These are phyloP conservation scores for Thuja plicata DNA, from an alignment of 83 land plant genomes.

Conservation along the genomic window DNA sequence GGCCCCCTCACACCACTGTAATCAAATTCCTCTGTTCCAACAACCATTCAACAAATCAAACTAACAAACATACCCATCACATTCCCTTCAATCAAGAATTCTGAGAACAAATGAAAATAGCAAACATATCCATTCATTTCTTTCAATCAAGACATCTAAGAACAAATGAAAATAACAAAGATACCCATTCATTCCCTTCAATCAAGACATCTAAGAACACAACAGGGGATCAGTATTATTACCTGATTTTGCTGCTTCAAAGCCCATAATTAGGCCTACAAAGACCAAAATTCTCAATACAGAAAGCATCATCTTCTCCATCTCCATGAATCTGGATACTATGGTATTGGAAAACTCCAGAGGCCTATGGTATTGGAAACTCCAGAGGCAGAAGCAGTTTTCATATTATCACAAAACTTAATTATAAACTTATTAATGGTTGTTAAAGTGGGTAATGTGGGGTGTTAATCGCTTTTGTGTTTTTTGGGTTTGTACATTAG, in stretches of 20 bases:
- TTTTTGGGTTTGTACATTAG: not conserved
- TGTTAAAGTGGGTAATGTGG: not conserved
- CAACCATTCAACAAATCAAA: not conserved
- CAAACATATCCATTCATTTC: too few relatives aligned
- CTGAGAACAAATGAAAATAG: not conserved
- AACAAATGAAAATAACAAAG: too few relatives aligned
- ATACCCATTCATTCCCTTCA: too few relatives aligned
- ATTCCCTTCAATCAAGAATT: not conserved
- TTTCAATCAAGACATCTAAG: too few relatives aligned
- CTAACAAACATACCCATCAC: not conserved
- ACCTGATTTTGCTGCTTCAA: not conserved
- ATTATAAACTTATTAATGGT: too few relatives aligned
- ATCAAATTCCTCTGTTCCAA: constrained; percentile 14
- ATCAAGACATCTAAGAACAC: too few relatives aligned
- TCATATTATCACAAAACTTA: not conserved
- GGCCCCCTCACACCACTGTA: constrained; percentile 23
- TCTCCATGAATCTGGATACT: not conserved
- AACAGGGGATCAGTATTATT: not conserved
- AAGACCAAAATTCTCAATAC: not conserved
- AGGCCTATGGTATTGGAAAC: too few relatives aligned
- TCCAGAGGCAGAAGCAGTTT: not conserved
- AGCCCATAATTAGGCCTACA: not conserved
- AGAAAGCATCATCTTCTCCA: not conserved
- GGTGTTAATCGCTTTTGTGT: not conserved
- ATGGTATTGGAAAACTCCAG: not conserved